Percentiles rank a stretch among this genome's conserved stretches.
Evolutionary conservation across 2,329 filamentous ascomycete genomes (phyloP).

Genomic region (Nigrospora oryzae): DNA sequence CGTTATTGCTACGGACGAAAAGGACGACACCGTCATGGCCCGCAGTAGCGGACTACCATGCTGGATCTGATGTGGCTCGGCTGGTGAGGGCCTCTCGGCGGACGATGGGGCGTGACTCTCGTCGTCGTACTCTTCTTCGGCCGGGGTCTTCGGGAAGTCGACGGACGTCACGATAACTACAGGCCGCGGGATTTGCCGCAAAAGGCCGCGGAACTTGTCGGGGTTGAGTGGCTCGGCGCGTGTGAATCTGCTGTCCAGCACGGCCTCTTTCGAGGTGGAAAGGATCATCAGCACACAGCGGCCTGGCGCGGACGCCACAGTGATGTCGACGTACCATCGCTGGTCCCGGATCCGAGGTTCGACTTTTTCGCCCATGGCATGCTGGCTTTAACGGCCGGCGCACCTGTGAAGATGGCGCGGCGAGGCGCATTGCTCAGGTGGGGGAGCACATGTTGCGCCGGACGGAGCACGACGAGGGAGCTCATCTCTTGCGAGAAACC

Average conservation of each 20-base stretch:
- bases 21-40: constrained; percentile 53
- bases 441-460: too few relatives aligned
- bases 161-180: background rate
- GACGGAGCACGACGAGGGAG: too few relatives aligned
- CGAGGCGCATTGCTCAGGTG: too few relatives aligned
- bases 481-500: too few relatives aligned
- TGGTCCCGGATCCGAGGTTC: background rate
- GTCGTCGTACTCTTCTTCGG: background rate
- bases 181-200: background rate
- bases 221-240: background rate
- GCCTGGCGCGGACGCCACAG: background rate
- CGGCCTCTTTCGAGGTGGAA: too few relatives aligned
- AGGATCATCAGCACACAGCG: background rate
- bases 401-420: too few relatives aligned
- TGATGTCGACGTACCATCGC: background rate
- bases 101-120: background rate
- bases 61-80: constrained; percentile 4
- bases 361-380: background rate
- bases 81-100: background rate
- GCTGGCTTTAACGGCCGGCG: background rate
- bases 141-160: background rate
- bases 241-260: background rate
- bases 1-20: constrained; percentile 45
- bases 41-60: constrained; percentile 22
- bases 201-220: background rate